These are phyloP conservation scores for Alternaria infectoria DNA, from an alignment of 2,329 filamentous ascomycete genomes.

Conservation along the genomic window DNA sequence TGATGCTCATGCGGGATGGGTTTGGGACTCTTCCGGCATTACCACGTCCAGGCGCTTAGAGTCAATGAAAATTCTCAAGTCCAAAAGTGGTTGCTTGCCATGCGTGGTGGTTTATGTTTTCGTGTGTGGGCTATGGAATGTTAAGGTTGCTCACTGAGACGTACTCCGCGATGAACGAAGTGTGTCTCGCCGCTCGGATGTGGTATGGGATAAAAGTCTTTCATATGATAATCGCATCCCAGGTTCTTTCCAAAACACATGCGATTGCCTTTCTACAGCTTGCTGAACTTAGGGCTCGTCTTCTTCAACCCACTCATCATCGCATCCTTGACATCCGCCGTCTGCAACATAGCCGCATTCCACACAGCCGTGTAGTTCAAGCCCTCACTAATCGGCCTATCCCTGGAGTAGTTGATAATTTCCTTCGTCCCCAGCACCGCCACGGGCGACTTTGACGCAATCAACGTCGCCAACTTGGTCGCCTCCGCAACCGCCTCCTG, in stretches of 20 bases:
- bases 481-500: conserved; percentile 67
- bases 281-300: conserved; percentile 81
- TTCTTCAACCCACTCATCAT: conserved; percentile 79
- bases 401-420: conserved; percentile 79
- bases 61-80: conserved; percentile 53
- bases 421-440: conserved; percentile 89
- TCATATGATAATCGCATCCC: not conserved
- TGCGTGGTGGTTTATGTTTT: conserved; percentile 6
- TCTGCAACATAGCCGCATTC: conserved; percentile 86
- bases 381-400: conserved; percentile 77
- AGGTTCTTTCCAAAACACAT: not conserved
- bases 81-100: conserved; percentile 24
- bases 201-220: not conserved
- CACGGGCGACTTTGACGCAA: conserved; percentile 84
- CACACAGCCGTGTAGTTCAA: conserved; percentile 84
- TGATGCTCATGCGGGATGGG: conserved; percentile 44
- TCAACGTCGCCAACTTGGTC: conserved; percentile 66
- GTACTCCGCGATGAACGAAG: conserved; percentile 56
- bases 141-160: not conserved
- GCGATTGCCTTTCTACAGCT: conserved; percentile 62
- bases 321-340: conserved; percentile 75
- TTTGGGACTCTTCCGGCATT: conserved; percentile 47
- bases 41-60: conserved; percentile 52
- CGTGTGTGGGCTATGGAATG: not conserved
- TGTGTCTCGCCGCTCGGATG: conserved; percentile 57